phyloP scores from a whole-genome alignment of 1,284 basidiomycete genomes.

The Apiotrichum siamense region DNA sequence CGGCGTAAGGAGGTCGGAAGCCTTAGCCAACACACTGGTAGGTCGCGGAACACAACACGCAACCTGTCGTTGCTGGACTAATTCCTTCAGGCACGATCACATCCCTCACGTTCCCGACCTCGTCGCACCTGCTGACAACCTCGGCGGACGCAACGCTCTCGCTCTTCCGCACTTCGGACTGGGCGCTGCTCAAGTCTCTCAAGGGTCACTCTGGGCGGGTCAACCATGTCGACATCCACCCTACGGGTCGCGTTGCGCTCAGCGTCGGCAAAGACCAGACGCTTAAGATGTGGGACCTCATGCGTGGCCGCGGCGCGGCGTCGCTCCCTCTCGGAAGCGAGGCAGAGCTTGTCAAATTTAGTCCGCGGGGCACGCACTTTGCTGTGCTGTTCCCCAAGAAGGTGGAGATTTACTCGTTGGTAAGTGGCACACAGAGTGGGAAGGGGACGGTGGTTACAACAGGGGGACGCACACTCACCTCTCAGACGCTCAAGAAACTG shows the following conservation, averaged over 20 bases:
- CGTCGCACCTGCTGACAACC: slow-evolving; percentile 80
- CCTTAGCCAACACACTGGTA: slow-evolving; percentile 86
- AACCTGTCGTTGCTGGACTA: not conserved
- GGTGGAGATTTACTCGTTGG: slow-evolving; percentile 49
- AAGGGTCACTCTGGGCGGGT: slow-evolving; percentile 91
- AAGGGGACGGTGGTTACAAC: not conserved
- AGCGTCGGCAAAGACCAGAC: slow-evolving; percentile 86
- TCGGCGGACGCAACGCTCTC: slow-evolving; percentile 85
- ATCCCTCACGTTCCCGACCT: slow-evolving; percentile 76
- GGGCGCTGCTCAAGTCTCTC: slow-evolving; percentile 78
- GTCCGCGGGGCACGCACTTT: slow-evolving; percentile 65
- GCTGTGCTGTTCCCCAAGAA: slow-evolving; percentile 68
- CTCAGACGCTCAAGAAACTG: slow-evolving; percentile 63
- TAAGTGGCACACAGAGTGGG: slow-evolving; percentile 14
- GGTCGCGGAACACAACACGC: slow-evolving; percentile 22
- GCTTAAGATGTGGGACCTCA: slow-evolving; percentile 96
- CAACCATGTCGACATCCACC: slow-evolving; percentile 84
- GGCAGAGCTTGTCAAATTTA: slow-evolving; percentile 82
- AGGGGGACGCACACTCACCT: not conserved
- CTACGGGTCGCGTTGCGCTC: slow-evolving; percentile 81
- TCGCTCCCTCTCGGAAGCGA: slow-evolving; percentile 83
- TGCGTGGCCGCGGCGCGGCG: slow-evolving; percentile 83
- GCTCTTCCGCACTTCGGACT: slow-evolving; percentile 86
- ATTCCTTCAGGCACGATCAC: slow-evolving; percentile 72
- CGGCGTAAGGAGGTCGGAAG: slow-evolving; percentile 87